Evolutionary conservation across 306 rosid genomes (phyloP), one percentile per base, ranked within the genome.

Genomic region (Medicago lupulina): DNA sequence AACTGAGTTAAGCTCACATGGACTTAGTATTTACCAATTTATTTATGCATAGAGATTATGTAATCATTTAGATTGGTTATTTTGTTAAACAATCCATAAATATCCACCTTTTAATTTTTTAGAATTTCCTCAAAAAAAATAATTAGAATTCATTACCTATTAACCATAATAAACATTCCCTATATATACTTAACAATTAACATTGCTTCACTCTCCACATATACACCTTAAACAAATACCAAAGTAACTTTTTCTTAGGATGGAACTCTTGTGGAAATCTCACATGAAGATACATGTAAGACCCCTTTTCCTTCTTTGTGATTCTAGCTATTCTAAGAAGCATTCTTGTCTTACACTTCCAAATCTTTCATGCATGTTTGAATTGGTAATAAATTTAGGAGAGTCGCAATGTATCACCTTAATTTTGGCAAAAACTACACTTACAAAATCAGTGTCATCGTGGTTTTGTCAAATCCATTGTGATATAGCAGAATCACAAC

Each of bases 261-360:
- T 79, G 86, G 28, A 79, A 76, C 61, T 70, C 75, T 62, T 83
- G 53, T 55, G 66, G 81, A 83, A 79, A 83, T 2, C 67, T 79
- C 67, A 44, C 71, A 79, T 70, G 71, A 79, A 55, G 75, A 13
- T 43, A 74, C 77, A 79, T 63, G 60, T 46, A 25, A 79, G 59
- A 69, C 53, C 53, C 61, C 70, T 25, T 79, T 79, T 43, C 21
- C 68, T 67, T 63, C 74, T 78, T 38, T 78, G 0, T 64, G 49
- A 62, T 70, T 54, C 64, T 64, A 25, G 10, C 28, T 55, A 21
- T 70, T 62, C 23, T 12, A 51, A 70, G 69, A 62, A 43, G 31
- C 64, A 57, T 58, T 65, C 14, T 47, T 19, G 12, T 60, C 1
- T 57, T 9, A 6, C 5, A 34, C 15, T 8, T 44, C 47, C 68